Conservation (phyloP, 2,329 filamentous ascomycete genomes). For the Aspergillus transmontanensis region DNA sequence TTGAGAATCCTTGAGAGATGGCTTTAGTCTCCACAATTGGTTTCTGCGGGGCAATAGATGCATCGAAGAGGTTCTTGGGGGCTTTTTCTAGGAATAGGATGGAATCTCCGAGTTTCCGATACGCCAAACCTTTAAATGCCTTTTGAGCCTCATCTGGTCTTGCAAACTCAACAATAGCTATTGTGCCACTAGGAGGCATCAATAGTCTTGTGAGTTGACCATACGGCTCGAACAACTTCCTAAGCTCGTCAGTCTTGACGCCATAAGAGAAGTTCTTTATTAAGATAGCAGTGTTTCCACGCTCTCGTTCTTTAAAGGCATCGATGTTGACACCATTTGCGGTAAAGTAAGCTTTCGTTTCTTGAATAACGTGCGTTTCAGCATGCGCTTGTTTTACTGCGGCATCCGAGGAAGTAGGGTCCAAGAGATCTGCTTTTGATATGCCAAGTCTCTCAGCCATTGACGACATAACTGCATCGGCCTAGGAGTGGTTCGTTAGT, state of each 20-base stretch:
- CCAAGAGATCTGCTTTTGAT: conserved; percentile 85
- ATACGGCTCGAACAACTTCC: conserved; percentile 80
- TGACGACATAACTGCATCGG: conserved; percentile 87
- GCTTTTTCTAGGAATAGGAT: conserved; percentile 93
- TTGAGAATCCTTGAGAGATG: conserved; percentile 45
- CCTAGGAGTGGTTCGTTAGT: conserved; percentile 37
- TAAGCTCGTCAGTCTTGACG: conserved; percentile 76
- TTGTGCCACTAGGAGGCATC: conserved; percentile 90
- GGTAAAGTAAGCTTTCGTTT: conserved; percentile 89
- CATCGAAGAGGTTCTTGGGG: conserved; percentile 74
- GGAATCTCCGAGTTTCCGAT: conserved; percentile 87
- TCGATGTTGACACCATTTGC: conserved; percentile 88
- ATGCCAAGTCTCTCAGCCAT: conserved; percentile 84
- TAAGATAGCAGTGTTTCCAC: conserved; percentile 83
- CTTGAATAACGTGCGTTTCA: conserved; percentile 93
- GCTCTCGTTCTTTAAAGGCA: conserved; percentile 81
- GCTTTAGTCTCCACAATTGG: conserved; percentile 32
- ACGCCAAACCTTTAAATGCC: conserved; percentile 83
- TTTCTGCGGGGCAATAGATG: conserved; percentile 36
- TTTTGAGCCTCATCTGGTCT: conserved; percentile 77
- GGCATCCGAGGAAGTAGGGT: conserved; percentile 93
- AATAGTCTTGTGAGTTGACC: conserved; percentile 79
- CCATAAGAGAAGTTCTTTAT: conserved; percentile 94
- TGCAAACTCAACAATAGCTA: conserved; percentile 88
- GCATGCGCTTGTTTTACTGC: conserved; percentile 96